A percentile compares a stretch with the other conserved stretches of the same genome.
phyloP scores from a whole-genome alignment of 106 monocot species.

The Hemerocallis citrina region DNA sequence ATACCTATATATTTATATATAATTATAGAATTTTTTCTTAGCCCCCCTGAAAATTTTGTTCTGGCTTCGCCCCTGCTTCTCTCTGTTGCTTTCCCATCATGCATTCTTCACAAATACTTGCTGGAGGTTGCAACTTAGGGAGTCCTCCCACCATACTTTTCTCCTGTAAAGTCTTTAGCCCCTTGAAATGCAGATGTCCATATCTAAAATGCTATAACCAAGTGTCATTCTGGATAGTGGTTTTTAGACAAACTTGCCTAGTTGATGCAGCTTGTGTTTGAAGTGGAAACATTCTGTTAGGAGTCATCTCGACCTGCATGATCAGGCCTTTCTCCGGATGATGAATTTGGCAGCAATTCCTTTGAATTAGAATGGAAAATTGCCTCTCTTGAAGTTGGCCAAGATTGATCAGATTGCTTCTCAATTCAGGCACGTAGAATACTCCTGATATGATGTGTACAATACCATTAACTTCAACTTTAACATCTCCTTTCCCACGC shows the following conservation, averaged over 20 bases:
- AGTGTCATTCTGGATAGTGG: background rate
- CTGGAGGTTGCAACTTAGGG: background rate
- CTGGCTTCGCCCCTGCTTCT: too few species aligned
- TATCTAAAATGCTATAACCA: background rate
- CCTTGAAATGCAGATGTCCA: background rate
- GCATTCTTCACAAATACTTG: background rate
- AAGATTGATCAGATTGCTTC: background rate
- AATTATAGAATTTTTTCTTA: too few species aligned
- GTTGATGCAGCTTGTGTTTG: background rate
- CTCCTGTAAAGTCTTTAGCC: background rate
- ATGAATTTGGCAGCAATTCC: background rate
- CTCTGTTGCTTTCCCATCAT: background rate
- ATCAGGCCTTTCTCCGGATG: background rate
- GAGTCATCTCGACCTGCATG: background rate
- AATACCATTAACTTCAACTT: background rate
- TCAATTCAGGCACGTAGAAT: background rate
- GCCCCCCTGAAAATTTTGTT: too few species aligned
- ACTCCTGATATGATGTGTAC: background rate
- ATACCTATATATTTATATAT: too few species aligned
- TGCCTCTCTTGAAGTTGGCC: background rate
- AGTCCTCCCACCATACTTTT: conserved; percentile 1
- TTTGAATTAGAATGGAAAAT: background rate
- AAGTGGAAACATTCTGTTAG: background rate
- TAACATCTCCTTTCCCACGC: background rate
- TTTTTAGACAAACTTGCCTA: background rate